Base-by-base conservation (phyloP, 2,329 filamentous ascomycete species). In the Claviceps pusilla region DNA sequence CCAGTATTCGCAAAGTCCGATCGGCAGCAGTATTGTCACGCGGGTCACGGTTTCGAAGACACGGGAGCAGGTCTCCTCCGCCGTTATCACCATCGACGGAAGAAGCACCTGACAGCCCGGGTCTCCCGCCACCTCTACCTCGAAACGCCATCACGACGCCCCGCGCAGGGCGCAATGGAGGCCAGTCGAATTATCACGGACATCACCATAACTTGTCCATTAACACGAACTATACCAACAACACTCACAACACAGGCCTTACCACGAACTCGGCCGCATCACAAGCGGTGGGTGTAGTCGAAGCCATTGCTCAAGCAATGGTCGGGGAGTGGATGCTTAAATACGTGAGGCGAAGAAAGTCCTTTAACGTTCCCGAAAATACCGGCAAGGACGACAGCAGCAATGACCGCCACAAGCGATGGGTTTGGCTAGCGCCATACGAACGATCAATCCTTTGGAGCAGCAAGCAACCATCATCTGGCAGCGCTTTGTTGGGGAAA, bases 341-440 rank as follows among this genome's bases (percentile, higher is more conserved):
- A 69, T 93, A 94, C 63, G 86, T 91, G 39, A 79, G 87, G 52
- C 80, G 87, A 66, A 82, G 91, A 59, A 96, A 90, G 71, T 94
- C 91, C 0, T 97, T 98, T 66, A 89, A 89, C 24, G 82, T 91
- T 53, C 72, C 78, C 3, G 87, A 90, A 48, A 76, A 73, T 29
- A 80, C 76, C 57, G 77, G 78, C 41, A 81, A 81, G 58, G 83
- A 89, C 63, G 81, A 86, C 58, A 84, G 76, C 58, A 83, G 87
- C 68, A 83, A 81, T 58, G 83, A 86, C 59, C 86, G 93, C 35
- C 93, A 98, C 68, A 96, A 90, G 72, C 80, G 93, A 67, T 98
- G 93, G 93, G 93, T 98, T 2, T 98, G 93, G 93, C 79, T 98
- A 58, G 93, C 91, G 19, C 93, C 93, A 3, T 97, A 98, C 65